A percentile compares a stretch with the other conserved stretches of the same genome.
phyloP scores from a whole-genome alignment of 2,329 filamentous ascomycete species.

The Arthrobotrys conoides region DNA sequence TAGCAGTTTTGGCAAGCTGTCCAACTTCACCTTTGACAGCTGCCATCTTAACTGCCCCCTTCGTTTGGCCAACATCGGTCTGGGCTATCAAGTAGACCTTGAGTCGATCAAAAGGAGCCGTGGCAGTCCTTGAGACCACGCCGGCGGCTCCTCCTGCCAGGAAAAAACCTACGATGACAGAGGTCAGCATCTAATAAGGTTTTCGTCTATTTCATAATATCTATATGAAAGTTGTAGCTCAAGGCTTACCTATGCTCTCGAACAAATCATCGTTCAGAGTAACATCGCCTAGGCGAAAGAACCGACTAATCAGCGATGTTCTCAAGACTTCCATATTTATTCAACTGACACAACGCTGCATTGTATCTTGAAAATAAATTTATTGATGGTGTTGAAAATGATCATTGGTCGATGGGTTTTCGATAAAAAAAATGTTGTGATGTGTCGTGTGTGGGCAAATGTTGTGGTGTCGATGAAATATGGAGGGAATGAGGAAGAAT shows the following conservation, averaged over 20 bases:
- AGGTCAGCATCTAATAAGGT: constrained; percentile 80
- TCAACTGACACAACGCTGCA: constrained; percentile 61
- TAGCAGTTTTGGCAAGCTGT: constrained; percentile 76
- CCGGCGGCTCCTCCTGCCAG: constrained; percentile 94
- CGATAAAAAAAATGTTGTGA: constrained; percentile 65
- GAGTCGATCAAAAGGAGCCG: constrained; percentile 93
- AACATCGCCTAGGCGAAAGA: constrained; percentile 47
- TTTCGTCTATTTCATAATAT: constrained; percentile 68
- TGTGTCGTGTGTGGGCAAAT: neutral
- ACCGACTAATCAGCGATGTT: constrained; percentile 30
- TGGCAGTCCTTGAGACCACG: constrained; percentile 93
- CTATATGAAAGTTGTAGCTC: neutral
- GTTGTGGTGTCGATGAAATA: constrained; percentile 66
- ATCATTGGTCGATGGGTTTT: constrained; percentile 31
- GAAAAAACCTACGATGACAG: constrained; percentile 90
- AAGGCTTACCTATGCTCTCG: constrained; percentile 50
- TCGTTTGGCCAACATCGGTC: constrained; percentile 73
- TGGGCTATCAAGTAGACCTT: constrained; percentile 98
- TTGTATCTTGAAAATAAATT: constrained; percentile 34
- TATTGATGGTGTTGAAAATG: constrained; percentile 47
- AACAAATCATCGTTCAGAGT: constrained; percentile 55
- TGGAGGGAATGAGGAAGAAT: constrained; percentile 74
- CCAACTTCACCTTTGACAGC: constrained; percentile 79
- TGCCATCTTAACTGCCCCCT: constrained; percentile 73
- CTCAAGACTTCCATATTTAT: constrained; percentile 23